Evolutionary conservation across 805 yeast genomes (phyloP), one percentile per base, ranked within the genome.

Genomic region (Zygosaccharomyces pseudorouxii): DNA sequence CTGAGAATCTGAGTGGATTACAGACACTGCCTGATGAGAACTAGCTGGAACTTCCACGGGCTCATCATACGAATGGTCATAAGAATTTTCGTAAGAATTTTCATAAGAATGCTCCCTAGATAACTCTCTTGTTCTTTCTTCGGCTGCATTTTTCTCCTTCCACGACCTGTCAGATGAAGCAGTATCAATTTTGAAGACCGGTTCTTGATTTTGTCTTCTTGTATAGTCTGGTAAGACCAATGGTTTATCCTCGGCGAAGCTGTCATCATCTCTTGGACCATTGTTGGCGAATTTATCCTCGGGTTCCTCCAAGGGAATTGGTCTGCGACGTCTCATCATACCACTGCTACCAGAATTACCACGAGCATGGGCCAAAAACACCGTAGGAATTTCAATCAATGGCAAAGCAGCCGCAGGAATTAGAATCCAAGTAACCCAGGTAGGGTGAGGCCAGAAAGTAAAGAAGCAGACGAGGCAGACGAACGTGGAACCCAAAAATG

Each of bases 351-450:
- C 22, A 4, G 37, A 8, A 14, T 33, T 33, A 7, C 37, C 37
- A 33, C 37, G 37, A 16, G 37, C 37, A 47, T 64, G 61, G 19
- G 77, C 73, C 23, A 78, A 54, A 43, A 77, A 71, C 27, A 77
- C 68, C 37, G 80, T 63, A 5, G 85, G 77, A 2, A 82, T 51
- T 1, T 81, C 66, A 2, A 80, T 46, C 49, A 86, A 67, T 47
- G 75, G 73, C 46, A 81, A 65, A 0, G 73, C 83, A 10, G 86
- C 84, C 3, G 87, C 76, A 1, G 84, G 89, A 25, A 85, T 74
- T 58, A 83, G 71, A 29, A 82, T 62, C 90, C 92, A 86, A 7
- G 82, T 74, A n/a, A 81, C 74, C 90, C 90, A 86, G 5, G 73
- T 67, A 14, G 83, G 72, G 52, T 81, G 71, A 7, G 93, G 93